A percentile compares a stretch with the other conserved stretches of the same genome.
Conservation (phyloP, 2,329 filamentous ascomycete species). For the Cadophora malorum region DNA sequence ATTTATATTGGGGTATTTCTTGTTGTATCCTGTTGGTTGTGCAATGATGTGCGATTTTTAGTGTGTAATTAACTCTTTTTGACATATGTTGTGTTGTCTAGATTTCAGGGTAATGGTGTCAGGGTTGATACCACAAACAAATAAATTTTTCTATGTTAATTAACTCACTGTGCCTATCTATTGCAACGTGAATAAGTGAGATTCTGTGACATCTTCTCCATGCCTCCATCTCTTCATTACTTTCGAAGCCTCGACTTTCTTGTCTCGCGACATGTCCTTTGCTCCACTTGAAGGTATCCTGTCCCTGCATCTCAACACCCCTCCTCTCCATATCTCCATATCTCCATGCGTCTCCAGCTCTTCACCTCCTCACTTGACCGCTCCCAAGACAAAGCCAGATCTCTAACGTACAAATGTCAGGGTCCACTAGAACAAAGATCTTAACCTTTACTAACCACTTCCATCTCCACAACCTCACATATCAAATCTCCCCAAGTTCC, state of each 20-base stretch:
- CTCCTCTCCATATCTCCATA: background rate
- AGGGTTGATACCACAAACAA: conserved; percentile 20
- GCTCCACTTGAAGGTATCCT: no score
- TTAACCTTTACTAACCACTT: no score
- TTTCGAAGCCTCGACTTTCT: no score
- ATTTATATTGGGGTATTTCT: background rate
- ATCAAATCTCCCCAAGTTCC: background rate
- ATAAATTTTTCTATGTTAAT: conserved; percentile 19
- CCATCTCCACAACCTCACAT: background rate
- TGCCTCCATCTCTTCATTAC: background rate
- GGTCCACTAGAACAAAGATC: no score
- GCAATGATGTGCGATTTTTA: conserved; percentile 12
- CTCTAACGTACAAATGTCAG: background rate
- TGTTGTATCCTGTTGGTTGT: conserved; percentile 1
- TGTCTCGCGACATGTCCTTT: no score
- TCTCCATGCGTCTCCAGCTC: no score
- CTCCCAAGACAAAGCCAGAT: background rate
- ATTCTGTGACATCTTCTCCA: no score
- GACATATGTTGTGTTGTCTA: conserved; percentile 16
- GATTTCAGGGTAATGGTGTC: conserved; percentile 17
- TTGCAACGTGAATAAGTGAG: background rate
- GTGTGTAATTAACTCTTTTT: conserved; percentile 18
- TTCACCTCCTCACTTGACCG: no score
- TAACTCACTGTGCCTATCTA: background rate
- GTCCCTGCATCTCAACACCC: background rate